Base-by-base conservation (phyloP, 2,329 filamentous ascomycete genomes). In the Xylariaceae sp. region DNA sequence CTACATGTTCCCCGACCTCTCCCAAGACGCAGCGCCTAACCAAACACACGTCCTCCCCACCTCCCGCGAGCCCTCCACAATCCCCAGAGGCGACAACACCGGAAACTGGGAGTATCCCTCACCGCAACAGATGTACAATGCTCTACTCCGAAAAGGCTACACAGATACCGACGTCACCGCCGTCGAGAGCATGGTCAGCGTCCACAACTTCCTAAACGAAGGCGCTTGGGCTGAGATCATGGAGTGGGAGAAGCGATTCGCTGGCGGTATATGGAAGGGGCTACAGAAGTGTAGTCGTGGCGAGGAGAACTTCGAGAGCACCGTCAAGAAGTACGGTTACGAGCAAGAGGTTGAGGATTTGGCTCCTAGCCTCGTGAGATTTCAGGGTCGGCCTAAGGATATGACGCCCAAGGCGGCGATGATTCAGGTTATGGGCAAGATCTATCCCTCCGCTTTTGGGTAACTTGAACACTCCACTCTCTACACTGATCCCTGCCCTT, bases 121-220 rank as follows among this genome's bases (percentile, higher is more conserved):
- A 0, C 92, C 93, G 0, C 93, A 98, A 71, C 93, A 98, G 69
- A 98, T 98, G 93, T 98, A 97, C 76, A 97, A 98, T 62, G 93
- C 93, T 6, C 85, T 98, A 70, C 73, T 97, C 50, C 85, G 93
- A 53, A 98, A 98, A 69, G 93, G 93, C 47, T 93, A 96, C 68
- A 90, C 86, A 1, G 91, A 97, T 64, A 97, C 93, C 0, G 91
- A 95, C 45, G 80, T 89, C 44, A 93, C 92, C 17, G 90, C 91
- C 3, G 91, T 98, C 12, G 91, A 96, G 68, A 84, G 85, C 61
- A 98, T 98, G 93, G 93, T 98, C 5, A 86, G 89, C 0, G 89
- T 97, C 10, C 93, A 98, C 74, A 98, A 98, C 69, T 97, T 96
- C 61, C 69, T 98, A 48, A 98, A 98, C 65, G 93, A 98, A 67